These are phyloP conservation scores for Trametes versicolor DNA, from an alignment of 1,284 basidiomycete genomes.

Conservation along the genomic window DNA sequence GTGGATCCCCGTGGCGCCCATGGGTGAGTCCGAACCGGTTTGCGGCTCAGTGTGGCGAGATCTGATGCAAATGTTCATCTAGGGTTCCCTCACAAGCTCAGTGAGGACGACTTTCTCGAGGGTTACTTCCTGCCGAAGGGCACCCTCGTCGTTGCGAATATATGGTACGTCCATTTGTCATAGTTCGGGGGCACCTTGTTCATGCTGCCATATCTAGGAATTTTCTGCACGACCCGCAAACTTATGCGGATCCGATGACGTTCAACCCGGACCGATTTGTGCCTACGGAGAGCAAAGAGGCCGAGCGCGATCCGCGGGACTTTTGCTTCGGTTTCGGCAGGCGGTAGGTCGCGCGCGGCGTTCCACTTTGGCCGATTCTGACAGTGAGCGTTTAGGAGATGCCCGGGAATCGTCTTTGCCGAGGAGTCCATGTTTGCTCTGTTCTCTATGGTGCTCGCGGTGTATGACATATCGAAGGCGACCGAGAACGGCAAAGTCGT, in stretches of 20 bases:
- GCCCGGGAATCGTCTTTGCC: constrained; percentile 39
- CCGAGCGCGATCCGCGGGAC: constrained; percentile 37
- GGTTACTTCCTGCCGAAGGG: constrained; percentile 45
- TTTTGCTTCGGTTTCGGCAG: constrained; percentile 42
- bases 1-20: constrained; percentile 41
- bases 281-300: constrained; percentile 19
- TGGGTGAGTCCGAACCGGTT: constrained; percentile 29
- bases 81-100: constrained; percentile 41
- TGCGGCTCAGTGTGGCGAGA: neutral
- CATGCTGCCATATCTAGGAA: constrained; percentile 35
- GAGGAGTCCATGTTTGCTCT: constrained; percentile 46
- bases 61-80: too few species aligned
- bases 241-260: constrained; percentile 40
- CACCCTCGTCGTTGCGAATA: constrained; percentile 40
- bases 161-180: constrained; percentile 29
- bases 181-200: neutral
- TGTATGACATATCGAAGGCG: constrained; percentile 43
- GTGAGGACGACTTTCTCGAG: constrained; percentile 41
- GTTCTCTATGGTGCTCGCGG: constrained; percentile 42
- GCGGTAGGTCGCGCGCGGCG: constrained; percentile 24
- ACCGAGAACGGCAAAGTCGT: constrained; percentile 33
- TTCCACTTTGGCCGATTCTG: neutral
- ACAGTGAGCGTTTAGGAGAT: constrained; percentile 22
- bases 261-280: constrained; percentile 46
- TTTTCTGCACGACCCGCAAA: constrained; percentile 43